phyloP scores from a whole-genome alignment of 345 rosid species.

The Pistacia integerrima region DNA sequence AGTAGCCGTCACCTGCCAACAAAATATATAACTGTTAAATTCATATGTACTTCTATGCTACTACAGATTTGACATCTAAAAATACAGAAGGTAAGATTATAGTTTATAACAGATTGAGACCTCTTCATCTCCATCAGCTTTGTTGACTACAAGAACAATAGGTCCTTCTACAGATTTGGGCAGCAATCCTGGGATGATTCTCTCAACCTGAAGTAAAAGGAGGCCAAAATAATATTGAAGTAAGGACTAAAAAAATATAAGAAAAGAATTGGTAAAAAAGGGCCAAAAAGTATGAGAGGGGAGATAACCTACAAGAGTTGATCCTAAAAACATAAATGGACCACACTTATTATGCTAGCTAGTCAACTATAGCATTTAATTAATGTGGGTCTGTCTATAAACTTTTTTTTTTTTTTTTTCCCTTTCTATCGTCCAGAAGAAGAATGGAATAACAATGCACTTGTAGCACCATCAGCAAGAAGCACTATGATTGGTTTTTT shows the following conservation, averaged over 20 bases:
- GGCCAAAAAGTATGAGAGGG: too few species aligned
- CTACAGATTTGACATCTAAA: conserved; percentile 1
- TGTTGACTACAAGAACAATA: conserved; percentile 76
- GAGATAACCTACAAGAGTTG: too few species aligned
- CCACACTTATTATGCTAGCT: too few species aligned
- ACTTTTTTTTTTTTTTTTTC: too few species aligned
- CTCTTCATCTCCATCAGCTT: conserved; percentile 99
- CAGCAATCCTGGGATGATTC: conserved; percentile 76
- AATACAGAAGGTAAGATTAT: background rate
- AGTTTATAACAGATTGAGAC: conserved; percentile 31
- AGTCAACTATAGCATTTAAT: too few species aligned
- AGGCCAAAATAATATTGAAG: conserved; percentile 12
- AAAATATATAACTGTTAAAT: conserved; percentile 11
- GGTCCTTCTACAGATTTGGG: conserved; percentile 70
- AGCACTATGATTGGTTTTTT: too few species aligned
- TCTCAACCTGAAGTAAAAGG: conserved; percentile 59
- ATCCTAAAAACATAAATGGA: too few species aligned
- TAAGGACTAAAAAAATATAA: too few species aligned
- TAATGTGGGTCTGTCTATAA: too few species aligned
- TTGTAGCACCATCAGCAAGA: too few species aligned
- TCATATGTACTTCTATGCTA: conserved; percentile 1
- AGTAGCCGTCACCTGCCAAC: conserved; percentile 78
- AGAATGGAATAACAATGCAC: too few species aligned
- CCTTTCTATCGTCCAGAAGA: too few species aligned
- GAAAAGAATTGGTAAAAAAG: background rate